Evolutionary conservation across 345 rosid species (phyloP).

Genomic region (Kandelia obovata): DNA sequence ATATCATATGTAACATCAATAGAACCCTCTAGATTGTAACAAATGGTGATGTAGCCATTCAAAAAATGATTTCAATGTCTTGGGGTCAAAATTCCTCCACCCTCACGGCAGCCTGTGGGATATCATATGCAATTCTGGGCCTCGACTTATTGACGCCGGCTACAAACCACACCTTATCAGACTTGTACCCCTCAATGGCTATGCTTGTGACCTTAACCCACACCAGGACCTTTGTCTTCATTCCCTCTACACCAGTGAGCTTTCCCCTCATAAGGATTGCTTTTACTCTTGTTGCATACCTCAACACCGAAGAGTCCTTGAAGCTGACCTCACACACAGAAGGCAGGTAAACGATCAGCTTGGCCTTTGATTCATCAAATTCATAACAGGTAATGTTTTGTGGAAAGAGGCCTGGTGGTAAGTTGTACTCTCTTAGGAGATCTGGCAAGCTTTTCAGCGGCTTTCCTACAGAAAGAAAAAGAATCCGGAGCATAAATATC

Average conservation of each 20-base stretch:
- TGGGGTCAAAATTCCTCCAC: constrained; percentile 68
- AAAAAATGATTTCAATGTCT: too few relatives aligned
- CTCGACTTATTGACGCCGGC: constrained; percentile 91
- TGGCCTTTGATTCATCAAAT: constrained; percentile 79
- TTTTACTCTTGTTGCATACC: constrained; percentile 81
- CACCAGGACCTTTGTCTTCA: constrained; percentile 90
- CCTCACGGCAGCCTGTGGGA: constrained; percentile 54
- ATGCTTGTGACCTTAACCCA: constrained; percentile 86
- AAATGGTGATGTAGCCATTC: background rate
- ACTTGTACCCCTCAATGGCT: constrained; percentile 62
- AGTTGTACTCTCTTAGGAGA: constrained; percentile 77
- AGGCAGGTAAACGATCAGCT: constrained; percentile 70
- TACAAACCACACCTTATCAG: constrained; percentile 92
- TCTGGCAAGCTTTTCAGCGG: constrained; percentile 75
- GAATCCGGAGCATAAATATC: background rate
- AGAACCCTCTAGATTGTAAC: too few relatives aligned
- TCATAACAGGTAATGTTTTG: constrained; percentile 80
- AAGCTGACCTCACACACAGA: constrained; percentile 76
- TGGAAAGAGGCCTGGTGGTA: constrained; percentile 92
- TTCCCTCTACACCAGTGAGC: constrained; percentile 77
- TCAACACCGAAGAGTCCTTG: constrained; percentile 73
- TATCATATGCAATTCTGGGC: constrained; percentile 58
- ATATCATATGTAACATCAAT: too few relatives aligned
- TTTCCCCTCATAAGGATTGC: constrained; percentile 70
- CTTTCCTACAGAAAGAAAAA: constrained; percentile 44